Evolutionary conservation across 2,329 filamentous ascomycete species (phyloP), one percentile per base, ranked within the genome.

Genomic region (Clarireedia hainanense): DNA sequence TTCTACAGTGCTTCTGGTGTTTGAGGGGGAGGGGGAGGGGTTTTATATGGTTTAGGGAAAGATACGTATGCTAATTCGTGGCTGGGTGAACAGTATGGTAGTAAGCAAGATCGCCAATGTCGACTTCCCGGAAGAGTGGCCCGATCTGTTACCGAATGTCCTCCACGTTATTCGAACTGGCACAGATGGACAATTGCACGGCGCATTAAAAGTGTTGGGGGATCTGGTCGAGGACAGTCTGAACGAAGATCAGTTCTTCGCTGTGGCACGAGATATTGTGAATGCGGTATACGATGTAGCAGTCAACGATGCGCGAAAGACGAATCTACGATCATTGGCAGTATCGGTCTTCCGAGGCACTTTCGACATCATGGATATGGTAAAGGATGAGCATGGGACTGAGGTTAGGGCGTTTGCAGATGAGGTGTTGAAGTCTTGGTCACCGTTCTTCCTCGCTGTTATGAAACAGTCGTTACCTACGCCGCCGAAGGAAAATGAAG

Each of bases 51-150:
- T 2, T 23, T 20, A 20, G 39, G 24, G 23, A 34, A 17, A 34
- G 7, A 23, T 24, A 9, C 30, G 39, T 9, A 15, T 39, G 46
- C 59, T 62, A 53, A 59, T 59, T 23, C 6, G 36, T 34, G 23
- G 27, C 42, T 50, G 48, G 45, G 37, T 50, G 58, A 52, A 58
- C 55, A 85, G 83, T 70, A 83, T 80, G 63, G 80, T 87, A 5
- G 89, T 96, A 60, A 92, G 91, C 76, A 97, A 96, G 75, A 95
- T 99, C 64, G 94, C 94, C 56, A 87, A 85, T 61, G 83, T 86
- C 67, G 94, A 99, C 74, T 97, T 95, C 69, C 94, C 94, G 52
- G 90, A 96, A 58, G 81, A 91, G 66, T 99, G 94, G 94, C 90
- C 91, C n/a, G 81, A 83, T 62, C 81, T 99, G 45, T 82, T 99